Base-by-base conservation (phyloP, 2,329 filamentous ascomycete genomes). In the Triangularia verruculosa region DNA sequence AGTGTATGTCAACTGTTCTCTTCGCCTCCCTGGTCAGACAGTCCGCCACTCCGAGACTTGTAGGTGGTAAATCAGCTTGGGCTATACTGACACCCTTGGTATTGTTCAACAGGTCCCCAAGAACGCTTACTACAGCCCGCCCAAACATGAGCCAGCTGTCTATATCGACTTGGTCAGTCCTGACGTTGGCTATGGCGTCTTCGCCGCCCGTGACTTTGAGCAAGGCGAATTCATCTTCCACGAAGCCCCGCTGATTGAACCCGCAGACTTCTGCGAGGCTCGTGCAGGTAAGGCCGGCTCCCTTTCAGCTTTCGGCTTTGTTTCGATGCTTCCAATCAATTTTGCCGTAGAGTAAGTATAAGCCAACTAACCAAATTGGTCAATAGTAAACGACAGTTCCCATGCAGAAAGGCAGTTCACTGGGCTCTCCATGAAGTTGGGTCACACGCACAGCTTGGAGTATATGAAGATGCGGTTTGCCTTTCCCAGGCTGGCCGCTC, bases 101-200 rank as follows among this genome's bases (percentile, higher is more conserved):
- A 20, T 20, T 5, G n/a, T 17, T 22, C 51, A 22, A 15, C 25
- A 71, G 70, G 12, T 66, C 12, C 69, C 69, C 5, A 8, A 57
- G 0, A 32, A 39, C 6, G 39, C 61, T 51, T 61, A 66, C 7
- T 3, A 39, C 43, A 28, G 25, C 9, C 61, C 68, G 0, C 70
- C 70, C 9, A 30, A 54, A 28, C 20, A 67, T 56, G 34, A 34
- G 2, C 60, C 65, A 7, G 67, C 67, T 13, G 64, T 72, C 1
- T 54, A 59, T 8, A 27, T 72, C 27, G 63, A 58, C 39, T 53
- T 70, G 27, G 63, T 70, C 30, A 66, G 68, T 64, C 58, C 66
- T 1, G 32, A 57, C 15, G 59, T 75, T 5, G 73, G 73, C 55
- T 72, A 72, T 55, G 72, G 73, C 55, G 68, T 75, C 57, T 74